Evolutionary conservation across 139 green algal species (phyloP), one percentile per base, ranked within the genome.

Genomic region (Pedinophyceae sp.): DNA sequence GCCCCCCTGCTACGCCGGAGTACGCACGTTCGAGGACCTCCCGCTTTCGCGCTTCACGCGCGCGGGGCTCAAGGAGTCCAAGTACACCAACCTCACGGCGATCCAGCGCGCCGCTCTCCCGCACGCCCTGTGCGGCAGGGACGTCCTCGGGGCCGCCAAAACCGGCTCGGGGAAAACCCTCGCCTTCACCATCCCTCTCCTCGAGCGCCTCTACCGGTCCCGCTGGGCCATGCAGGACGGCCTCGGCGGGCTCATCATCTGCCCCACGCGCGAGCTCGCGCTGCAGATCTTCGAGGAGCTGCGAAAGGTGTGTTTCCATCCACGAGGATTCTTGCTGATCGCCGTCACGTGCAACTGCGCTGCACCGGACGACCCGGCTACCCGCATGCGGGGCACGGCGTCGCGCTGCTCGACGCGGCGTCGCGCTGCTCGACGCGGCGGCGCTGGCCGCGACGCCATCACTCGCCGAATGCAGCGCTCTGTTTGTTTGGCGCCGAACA

Each of bases 121-220:
- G 1, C 87, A 95, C 46, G 87, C 88, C 6, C 73, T 98, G 20
- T 65, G 52, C 20, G 90, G 88, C 0, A 60, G 91, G 0, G 90
- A 98, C 52, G 68, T 97, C 4, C 69, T 98, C 30, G 90, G 91
- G 18, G 91, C 91, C 2, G 91, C 91, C 6, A 98, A 97, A 61
- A 98, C 90, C 2, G 91, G 91, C n/a, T 90, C 69, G 16, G 89
- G 87, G 30, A 98, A 98, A 69, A 97, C 91, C 1, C 68, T 98
- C 17, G 69, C 85, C 4, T 98, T 97, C 67, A 56, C 96, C 7
- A 72, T 98, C 4, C 88, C 91, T 27, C 72, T 88, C n/a, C 48
- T 98, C 20, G 90, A 98, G 71, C 60, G 59, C 58, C 77, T 98
- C 59, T 95, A 84, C 58, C 65, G 87, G 3, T 20, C 50, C n/a